A percentile compares a stretch with the other conserved stretches of the same genome.
Conservation (phyloP, 257 asterid species). For the Fraxinus cuspidata region DNA sequence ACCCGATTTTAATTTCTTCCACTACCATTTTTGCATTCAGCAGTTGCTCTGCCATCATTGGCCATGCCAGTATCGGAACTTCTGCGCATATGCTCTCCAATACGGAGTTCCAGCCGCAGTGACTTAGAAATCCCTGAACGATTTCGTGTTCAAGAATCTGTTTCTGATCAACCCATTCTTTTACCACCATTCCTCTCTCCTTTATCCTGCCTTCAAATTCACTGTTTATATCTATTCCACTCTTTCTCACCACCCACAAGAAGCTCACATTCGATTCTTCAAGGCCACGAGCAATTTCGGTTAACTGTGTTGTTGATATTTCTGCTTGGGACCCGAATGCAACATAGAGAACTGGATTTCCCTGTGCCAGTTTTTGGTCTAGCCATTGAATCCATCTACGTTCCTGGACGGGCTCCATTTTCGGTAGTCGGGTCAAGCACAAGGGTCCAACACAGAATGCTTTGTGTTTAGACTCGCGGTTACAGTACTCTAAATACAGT, state of each 20-base stretch:
- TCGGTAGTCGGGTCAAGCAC: conserved; percentile 36
- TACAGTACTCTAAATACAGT: conserved; percentile 23
- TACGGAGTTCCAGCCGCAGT: conserved; percentile 81
- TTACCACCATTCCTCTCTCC: too few relatives aligned
- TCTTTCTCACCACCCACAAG: conserved; percentile 58
- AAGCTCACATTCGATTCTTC: conserved; percentile 48
- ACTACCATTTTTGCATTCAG: conserved; percentile 63
- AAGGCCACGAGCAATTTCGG: conserved; percentile 54
- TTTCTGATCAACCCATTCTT: conserved; percentile 47
- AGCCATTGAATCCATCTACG: conserved; percentile 64
- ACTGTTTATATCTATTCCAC: background rate
- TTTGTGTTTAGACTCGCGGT: background rate
- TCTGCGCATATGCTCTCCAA: conserved; percentile 66
- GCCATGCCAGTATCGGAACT: conserved; percentile 83
- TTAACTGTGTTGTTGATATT: conserved; percentile 38
- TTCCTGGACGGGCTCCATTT: background rate
- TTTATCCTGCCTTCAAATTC: too few relatives aligned
- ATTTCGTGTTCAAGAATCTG: conserved; percentile 50
- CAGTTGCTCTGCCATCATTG: conserved; percentile 79
- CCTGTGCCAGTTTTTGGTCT: conserved; percentile 36
- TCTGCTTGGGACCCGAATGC: conserved; percentile 52
- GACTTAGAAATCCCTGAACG: conserved; percentile 65
- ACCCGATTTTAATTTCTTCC: conserved; percentile 37
- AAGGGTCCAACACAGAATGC: conserved; percentile 61
- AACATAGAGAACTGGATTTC: conserved; percentile 48